Evolutionary conservation across 2,329 filamentous ascomycete species (phyloP).

Genomic region (Bipolaris victoriae): DNA sequence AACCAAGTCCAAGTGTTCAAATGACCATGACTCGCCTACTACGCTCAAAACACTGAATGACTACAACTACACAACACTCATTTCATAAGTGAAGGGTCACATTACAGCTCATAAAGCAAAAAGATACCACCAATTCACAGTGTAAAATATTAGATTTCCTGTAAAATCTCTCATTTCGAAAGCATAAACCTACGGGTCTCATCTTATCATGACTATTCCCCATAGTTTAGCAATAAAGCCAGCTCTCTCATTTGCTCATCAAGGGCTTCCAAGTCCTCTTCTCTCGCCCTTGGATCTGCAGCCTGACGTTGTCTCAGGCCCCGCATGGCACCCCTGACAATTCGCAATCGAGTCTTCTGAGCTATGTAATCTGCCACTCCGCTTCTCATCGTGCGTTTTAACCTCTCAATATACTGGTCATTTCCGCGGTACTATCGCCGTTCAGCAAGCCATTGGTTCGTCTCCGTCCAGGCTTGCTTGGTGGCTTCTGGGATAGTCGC

Average conservation of each 20-base stretch:
- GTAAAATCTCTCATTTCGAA: neutral
- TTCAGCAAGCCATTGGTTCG: slow-evolving; percentile 62
- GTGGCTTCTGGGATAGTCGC: slow-evolving; percentile 51
- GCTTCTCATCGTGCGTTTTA: neutral
- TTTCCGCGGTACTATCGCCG: slow-evolving; percentile 29
- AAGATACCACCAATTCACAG: neutral
- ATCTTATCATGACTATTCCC: neutral
- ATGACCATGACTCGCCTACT: neutral
- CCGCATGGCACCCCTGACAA: neutral
- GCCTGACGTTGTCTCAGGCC: neutral
- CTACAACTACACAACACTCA: too few relatives aligned
- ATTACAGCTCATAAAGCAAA: neutral
- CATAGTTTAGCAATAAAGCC: neutral
- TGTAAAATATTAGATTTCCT: neutral
- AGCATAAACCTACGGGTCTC: neutral
- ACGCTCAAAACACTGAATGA: neutral
- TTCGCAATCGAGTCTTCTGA: neutral
- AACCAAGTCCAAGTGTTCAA: neutral
- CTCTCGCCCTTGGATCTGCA: neutral
- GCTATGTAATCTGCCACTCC: neutral
- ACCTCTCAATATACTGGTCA: too few relatives aligned
- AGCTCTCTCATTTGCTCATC: neutral
- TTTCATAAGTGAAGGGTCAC: too few relatives aligned
- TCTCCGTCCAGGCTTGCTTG: slow-evolving; percentile 63
- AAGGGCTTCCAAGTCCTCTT: neutral